A percentile compares a stretch with the other conserved stretches of the same genome.
These are phyloP conservation scores for Neurospora sp. DNA, from an alignment of 2,329 filamentous ascomycete genomes.

Conservation along the genomic window DNA sequence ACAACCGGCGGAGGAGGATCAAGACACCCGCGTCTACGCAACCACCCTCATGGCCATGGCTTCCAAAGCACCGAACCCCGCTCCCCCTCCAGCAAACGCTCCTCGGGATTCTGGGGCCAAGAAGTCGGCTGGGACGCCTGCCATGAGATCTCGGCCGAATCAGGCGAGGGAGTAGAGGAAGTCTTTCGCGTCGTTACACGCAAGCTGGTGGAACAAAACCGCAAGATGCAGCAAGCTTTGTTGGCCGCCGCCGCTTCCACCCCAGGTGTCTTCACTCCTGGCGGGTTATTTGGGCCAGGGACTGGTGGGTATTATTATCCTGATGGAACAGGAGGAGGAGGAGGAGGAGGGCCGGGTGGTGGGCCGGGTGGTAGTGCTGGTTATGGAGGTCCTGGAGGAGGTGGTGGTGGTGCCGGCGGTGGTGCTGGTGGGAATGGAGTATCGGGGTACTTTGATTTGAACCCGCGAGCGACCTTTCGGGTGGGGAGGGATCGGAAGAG, in stretches of 20 bases:
- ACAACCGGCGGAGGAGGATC: slow-evolving; percentile 3
- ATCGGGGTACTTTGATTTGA: slow-evolving; percentile 40
- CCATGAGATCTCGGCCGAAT: slow-evolving; percentile 92
- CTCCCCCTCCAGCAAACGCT: slow-evolving; percentile 54
- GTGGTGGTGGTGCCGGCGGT: slow-evolving; percentile 1
- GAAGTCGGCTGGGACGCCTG: slow-evolving; percentile 95
- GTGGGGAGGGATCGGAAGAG: slow-evolving; percentile 48
- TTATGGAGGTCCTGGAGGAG: slow-evolving; percentile 3
- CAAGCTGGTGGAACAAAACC: slow-evolving; percentile 55
- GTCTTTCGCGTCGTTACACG: slow-evolving; percentile 68
- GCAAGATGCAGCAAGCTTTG: slow-evolving; percentile 51
- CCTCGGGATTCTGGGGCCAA: slow-evolving; percentile 78
- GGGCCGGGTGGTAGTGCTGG: neutral
- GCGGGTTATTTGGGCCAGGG: slow-evolving; percentile 12
- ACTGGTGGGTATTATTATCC: neutral
- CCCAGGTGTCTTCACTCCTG: slow-evolving; percentile 35
- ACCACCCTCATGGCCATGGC: slow-evolving; percentile 5
- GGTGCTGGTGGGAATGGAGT: slow-evolving; percentile 8
- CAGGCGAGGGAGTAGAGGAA: slow-evolving; percentile 91
- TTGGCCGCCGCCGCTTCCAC: slow-evolving; percentile 40
- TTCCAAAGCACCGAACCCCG: slow-evolving; percentile 37
- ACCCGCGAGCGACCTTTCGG: slow-evolving; percentile 43
- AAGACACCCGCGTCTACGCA: neutral
- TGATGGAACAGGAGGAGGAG: slow-evolving; percentile 22
- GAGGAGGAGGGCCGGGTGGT: slow-evolving; percentile 8